phyloP scores from a whole-genome alignment of 257 asterid genomes.

The Lantana camara region DNA sequence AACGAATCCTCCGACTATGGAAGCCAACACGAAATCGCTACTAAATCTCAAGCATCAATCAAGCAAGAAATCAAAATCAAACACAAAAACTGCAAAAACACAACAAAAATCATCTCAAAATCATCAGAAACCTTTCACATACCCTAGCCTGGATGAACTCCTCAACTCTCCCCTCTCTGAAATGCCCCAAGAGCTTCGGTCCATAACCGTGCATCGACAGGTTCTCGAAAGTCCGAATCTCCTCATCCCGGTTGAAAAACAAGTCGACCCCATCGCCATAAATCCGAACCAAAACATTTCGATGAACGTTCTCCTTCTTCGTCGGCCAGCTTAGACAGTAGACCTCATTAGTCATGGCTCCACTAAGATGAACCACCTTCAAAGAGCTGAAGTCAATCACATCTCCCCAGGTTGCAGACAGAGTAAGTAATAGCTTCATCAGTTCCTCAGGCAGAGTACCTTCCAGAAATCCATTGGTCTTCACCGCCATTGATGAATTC shows the following conservation, averaged over 20 bases:
- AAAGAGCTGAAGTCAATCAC: slow-evolving; percentile 41
- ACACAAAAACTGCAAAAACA: too few species aligned
- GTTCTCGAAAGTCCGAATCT: slow-evolving; percentile 63
- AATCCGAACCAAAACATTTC: slow-evolving; percentile 72
- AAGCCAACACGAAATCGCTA: too few species aligned
- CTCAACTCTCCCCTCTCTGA: slow-evolving; percentile 78
- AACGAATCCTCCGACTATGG: too few species aligned
- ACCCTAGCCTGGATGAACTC: slow-evolving; percentile 95
- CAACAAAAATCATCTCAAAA: not conserved
- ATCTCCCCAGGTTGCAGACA: slow-evolving; percentile 78
- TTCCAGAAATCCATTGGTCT: slow-evolving; percentile 52
- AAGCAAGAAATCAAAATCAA: not conserved
- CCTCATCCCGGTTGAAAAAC: slow-evolving; percentile 80
- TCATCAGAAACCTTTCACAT: slow-evolving; percentile 24
- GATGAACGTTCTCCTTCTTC: slow-evolving; percentile 28
- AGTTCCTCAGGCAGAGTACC: slow-evolving; percentile 65
- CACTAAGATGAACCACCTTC: slow-evolving; percentile 63
- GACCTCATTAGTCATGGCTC: slow-evolving; percentile 89
- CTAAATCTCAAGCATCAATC: too few species aligned
- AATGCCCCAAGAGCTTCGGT: slow-evolving; percentile 75
- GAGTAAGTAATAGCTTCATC: slow-evolving; percentile 42
- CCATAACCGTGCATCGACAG: slow-evolving; percentile 73
- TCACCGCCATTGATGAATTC: slow-evolving; percentile 61
- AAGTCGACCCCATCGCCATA: slow-evolving; percentile 88
- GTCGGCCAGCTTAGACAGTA: slow-evolving; percentile 74